Evolutionary conservation across 164 flowering plant species (phyloP).

Genomic region (Aristolochia californica): DNA sequence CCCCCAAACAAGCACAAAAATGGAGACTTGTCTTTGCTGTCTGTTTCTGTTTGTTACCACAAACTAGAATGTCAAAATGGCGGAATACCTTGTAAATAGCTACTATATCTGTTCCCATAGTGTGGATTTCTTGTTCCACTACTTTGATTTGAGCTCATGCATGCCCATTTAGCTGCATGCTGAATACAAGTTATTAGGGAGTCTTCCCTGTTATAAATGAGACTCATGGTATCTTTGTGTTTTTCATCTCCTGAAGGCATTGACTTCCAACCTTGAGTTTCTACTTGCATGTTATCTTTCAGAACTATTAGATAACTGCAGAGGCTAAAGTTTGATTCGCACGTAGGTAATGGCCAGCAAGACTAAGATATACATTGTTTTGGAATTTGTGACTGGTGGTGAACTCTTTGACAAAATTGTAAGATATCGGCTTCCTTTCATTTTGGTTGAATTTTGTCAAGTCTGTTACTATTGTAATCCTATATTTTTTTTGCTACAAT

Average conservation of each 20-base stretch:
- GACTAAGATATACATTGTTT: conserved; percentile 81
- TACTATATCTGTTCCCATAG: too few species aligned
- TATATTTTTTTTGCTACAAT: not conserved
- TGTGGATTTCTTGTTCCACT: too few species aligned
- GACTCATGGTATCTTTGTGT: not conserved
- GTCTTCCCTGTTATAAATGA: not conserved
- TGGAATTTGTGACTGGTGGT: conserved; percentile 90
- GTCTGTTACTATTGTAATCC: not conserved
- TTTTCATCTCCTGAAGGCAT: not conserved
- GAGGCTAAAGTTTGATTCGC: conserved; percentile 4
- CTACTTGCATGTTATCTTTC: not conserved
- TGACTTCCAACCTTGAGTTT: not conserved
- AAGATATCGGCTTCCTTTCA: conserved; percentile 20
- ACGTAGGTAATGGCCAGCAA: conserved; percentile 93
- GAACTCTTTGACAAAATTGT: conserved; percentile 91
- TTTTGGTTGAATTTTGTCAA: not conserved
- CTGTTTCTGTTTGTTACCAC: too few species aligned
- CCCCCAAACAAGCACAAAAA: too few species aligned
- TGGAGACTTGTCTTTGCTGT: too few species aligned
- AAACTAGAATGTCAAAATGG: too few species aligned
- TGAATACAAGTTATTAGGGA: not conserved
- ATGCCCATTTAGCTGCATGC: too few species aligned
- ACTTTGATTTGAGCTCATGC: too few species aligned
- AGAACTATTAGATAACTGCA: not conserved
- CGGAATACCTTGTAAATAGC: too few species aligned